Percentiles rank a stretch among this genome's conserved stretches.
Evolutionary conservation across 371 early-diverging fungal genomes (phyloP).

Genomic region (Lichtheimia ramosa): DNA sequence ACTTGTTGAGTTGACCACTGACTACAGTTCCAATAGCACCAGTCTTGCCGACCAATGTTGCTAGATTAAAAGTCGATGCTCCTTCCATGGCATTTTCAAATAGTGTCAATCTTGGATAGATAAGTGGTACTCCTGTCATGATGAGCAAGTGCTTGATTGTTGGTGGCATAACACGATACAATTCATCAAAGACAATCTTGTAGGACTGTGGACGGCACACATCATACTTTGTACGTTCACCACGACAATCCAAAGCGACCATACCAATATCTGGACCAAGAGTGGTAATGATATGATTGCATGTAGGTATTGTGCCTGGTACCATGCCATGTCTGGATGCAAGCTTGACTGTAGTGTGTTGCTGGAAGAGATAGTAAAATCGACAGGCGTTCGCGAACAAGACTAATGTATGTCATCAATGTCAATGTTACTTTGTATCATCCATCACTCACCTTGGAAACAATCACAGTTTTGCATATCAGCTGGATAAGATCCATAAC

Average conservation of each 20-base stretch:
- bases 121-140: conserved; percentile 71
- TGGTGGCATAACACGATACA: conserved; percentile 34
- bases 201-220: conserved; percentile 65
- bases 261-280: conserved; percentile 69
- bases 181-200: conserved; percentile 55
- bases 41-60: conserved; percentile 33
- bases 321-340: conserved; percentile 60
- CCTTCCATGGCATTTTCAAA: conserved; percentile 63
- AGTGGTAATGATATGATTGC: conserved; percentile 41
- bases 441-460: conserved; percentile 24
- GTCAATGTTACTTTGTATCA: neutral
- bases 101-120: conserved; percentile 70
- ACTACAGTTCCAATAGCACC: conserved; percentile 37
- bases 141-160: conserved; percentile 68
- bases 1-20: conserved; percentile 48
- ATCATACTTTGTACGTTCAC: conserved; percentile 68
- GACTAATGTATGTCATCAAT: conserved; percentile 9
- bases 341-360: conserved; percentile 67
- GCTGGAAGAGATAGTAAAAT: conserved; percentile 85
- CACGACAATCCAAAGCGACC: conserved; percentile 74
- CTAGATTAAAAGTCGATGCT: conserved; percentile 30
- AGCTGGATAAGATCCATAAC: conserved; percentile 84
- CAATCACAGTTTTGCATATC: conserved; percentile 61
- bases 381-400: conserved; percentile 59
- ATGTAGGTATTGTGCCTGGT: conserved; percentile 20